Conservation (phyloP, 1,284 basidiomycete species). For the Malassezia brasiliensis region DNA sequence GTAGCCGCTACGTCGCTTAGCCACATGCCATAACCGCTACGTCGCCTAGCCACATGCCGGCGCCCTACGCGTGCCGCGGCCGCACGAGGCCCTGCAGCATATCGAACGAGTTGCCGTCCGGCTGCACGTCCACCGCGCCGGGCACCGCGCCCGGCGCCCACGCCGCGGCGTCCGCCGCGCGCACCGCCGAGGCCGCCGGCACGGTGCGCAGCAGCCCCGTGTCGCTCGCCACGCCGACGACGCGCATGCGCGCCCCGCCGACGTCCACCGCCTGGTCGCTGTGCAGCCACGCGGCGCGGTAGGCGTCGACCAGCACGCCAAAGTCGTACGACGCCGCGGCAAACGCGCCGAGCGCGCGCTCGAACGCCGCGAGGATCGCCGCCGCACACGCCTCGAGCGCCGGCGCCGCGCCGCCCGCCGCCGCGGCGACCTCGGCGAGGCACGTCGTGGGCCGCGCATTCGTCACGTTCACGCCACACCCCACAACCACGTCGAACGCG, state of each 20-base stretch:
- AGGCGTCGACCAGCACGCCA: constrained; percentile 50
- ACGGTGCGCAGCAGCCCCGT: constrained; percentile 76
- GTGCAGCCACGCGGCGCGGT: constrained; percentile 75
- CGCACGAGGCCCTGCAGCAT: constrained; percentile 77
- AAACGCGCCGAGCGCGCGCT: constrained; percentile 67
- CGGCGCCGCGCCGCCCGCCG: not conserved
- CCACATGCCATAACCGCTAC: too few species aligned
- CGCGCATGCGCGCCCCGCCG: constrained; percentile 55
- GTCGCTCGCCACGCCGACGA: constrained; percentile 76
- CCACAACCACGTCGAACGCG: constrained; percentile 64
- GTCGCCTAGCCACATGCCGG: not conserved
- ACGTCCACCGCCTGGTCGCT: constrained; percentile 51
- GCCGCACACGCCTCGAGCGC: constrained; percentile 65
- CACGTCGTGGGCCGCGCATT: constrained; percentile 76
- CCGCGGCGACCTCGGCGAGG: constrained; percentile 58
- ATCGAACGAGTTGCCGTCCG: constrained; percentile 95
- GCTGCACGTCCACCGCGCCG: constrained; percentile 60
- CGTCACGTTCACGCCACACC: constrained; percentile 79
- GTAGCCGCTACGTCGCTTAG: too few species aligned
- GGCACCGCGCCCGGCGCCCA: constrained; percentile 19
- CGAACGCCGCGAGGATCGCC: constrained; percentile 67
- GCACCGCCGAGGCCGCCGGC: constrained; percentile 48
- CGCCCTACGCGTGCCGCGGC: not conserved
- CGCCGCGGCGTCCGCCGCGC: constrained; percentile 20
- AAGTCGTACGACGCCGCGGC: constrained; percentile 51